A percentile compares a stretch with the other conserved stretches of the same genome.
Evolutionary conservation across 2,329 filamentous ascomycete genomes (phyloP).

Genomic region (Epichloe baconii): DNA sequence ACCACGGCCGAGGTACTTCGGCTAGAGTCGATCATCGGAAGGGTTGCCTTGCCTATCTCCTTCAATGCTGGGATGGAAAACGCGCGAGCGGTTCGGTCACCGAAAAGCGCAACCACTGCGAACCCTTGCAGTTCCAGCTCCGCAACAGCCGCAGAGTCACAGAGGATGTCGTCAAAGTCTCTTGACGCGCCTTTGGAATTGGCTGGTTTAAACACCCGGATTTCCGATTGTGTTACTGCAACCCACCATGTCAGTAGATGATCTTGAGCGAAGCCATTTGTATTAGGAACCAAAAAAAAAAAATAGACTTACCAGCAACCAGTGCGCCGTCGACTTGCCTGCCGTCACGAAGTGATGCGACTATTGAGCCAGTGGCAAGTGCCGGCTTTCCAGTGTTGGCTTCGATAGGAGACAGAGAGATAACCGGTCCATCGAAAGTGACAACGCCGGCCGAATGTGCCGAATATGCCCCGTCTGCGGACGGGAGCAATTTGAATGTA

Average conservation of each 20-base stretch:
- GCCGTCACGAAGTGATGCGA: slow-evolving; percentile 66
- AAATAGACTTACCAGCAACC: slow-evolving; percentile 47
- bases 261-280: not conserved
- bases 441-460: slow-evolving; percentile 58
- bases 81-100: slow-evolving; percentile 64
- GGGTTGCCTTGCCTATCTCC: slow-evolving; percentile 58
- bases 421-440: slow-evolving; percentile 53
- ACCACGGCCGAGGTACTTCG: slow-evolving; percentile 59
- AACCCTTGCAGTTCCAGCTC: slow-evolving; percentile 63
- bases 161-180: slow-evolving; percentile 70
- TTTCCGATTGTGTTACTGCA: slow-evolving; percentile 53
- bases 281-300: not conserved
- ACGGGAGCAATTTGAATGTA: slow-evolving; percentile 82
- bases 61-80: slow-evolving; percentile 81
- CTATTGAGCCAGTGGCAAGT: slow-evolving; percentile 57
- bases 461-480: slow-evolving; percentile 52
- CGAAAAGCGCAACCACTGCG: slow-evolving; percentile 73
- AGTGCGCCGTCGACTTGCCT: slow-evolving; percentile 66
- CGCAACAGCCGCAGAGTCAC: slow-evolving; percentile 66
- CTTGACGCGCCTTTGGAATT: slow-evolving; percentile 83
- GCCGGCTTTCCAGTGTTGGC: slow-evolving; percentile 65
- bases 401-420: slow-evolving; percentile 69
- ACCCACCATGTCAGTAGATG: not conserved
- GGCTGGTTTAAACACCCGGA: slow-evolving; percentile 79
- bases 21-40: slow-evolving; percentile 60